Percentiles rank a stretch among this genome's conserved stretches.
These are phyloP conservation scores for Rhodamnia rubescens DNA, from an alignment of 345 rosid genomes.

Conservation along the genomic window DNA sequence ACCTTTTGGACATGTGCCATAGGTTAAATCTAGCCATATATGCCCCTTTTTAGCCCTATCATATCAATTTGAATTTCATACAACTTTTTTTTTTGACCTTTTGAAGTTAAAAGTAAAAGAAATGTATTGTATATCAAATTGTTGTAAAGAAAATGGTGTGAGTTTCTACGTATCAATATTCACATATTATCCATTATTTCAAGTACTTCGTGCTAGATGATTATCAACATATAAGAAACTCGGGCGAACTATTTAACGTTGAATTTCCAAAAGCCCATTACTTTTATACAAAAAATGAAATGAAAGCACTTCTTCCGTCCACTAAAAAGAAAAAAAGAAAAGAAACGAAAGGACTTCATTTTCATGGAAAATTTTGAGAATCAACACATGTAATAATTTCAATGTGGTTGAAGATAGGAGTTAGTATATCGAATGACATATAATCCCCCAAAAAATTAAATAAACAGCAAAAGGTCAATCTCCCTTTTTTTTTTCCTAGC, in stretches of 20 bases:
- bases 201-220: not conserved
- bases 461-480: too few relatives aligned
- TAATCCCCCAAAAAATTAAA: not conserved
- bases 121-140: not conserved
- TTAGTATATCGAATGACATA: too few relatives aligned
- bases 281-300: too few relatives aligned
- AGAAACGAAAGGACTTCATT: too few relatives aligned
- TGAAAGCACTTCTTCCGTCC: too few relatives aligned
- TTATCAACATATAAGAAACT: not conserved
- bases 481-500: too few relatives aligned
- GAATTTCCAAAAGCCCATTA: not conserved
- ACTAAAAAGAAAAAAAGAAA: too few relatives aligned
- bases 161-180: not conserved
- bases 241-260: not conserved
- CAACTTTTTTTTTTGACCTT: not conserved
- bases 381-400: too few relatives aligned
- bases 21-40: not conserved
- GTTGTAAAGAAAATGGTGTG: not conserved
- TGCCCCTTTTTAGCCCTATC: not conserved
- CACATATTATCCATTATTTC: not conserved
- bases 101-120: too few relatives aligned
- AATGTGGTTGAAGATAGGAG: too few relatives aligned
- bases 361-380: too few relatives aligned
- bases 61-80: not conserved
- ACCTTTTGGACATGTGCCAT: not conserved